These are phyloP conservation scores for Trichophyton rubrum DNA, from an alignment of 2,329 filamentous ascomycete genomes.

Conservation along the genomic window DNA sequence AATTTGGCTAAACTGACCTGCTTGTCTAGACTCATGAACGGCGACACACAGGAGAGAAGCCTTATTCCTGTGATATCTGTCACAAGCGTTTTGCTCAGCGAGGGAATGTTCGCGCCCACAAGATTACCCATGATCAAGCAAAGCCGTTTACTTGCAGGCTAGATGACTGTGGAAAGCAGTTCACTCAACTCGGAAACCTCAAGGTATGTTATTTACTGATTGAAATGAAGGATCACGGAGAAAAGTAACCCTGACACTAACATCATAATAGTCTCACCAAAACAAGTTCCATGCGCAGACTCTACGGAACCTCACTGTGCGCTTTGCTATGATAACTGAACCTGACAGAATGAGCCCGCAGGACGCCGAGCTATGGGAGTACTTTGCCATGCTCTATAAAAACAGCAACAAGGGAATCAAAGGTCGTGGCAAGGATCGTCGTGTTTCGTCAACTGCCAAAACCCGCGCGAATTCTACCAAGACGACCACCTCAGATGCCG, in stretches of 20 bases:
- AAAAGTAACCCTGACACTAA: constrained; percentile 5
- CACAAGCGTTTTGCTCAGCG: constrained; percentile 73
- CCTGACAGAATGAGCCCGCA: constrained; percentile 51
- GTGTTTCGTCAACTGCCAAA: constrained; percentile 25
- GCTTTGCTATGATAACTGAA: constrained; percentile 54
- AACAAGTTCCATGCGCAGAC: constrained; percentile 83
- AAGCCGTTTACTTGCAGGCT: constrained; percentile 74
- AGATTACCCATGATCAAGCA: constrained; percentile 62
- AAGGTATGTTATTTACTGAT: constrained; percentile 46
- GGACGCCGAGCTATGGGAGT: constrained; percentile 69
- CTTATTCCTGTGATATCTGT: constrained; percentile 67
- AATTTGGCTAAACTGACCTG: constrained; percentile 1
- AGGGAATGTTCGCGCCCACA: constrained; percentile 73
- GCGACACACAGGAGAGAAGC: constrained; percentile 75
- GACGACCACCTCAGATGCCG: neutral
- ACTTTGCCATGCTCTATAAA: constrained; percentile 83
- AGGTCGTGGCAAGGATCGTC: constrained; percentile 72
- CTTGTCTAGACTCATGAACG: constrained; percentile 61
- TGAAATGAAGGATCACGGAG: neutral
- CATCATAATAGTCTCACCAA: constrained; percentile 57
- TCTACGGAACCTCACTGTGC: constrained; percentile 54
- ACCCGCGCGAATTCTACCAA: constrained; percentile 11
- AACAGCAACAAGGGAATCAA: constrained; percentile 99
- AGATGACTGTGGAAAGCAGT: constrained; percentile 73
- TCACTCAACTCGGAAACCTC: constrained; percentile 81